Evolutionary conservation across 371 early-diverging fungal genomes (phyloP).

Genomic region (Mortierella sp.): DNA sequence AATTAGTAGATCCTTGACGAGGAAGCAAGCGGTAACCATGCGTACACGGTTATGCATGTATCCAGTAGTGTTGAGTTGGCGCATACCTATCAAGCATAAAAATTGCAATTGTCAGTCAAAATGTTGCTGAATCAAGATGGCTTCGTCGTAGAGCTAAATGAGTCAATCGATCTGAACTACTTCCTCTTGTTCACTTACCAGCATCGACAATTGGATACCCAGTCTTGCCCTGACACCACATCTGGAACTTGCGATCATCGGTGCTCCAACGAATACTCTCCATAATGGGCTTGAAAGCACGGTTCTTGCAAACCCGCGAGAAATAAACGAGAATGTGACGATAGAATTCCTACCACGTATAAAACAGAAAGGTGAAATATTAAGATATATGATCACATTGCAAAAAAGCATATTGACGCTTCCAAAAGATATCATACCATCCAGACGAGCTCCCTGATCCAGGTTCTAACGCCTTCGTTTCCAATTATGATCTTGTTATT

Average conservation of each 20-base stretch:
- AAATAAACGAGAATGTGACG: constrained; percentile 69
- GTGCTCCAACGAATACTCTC: constrained; percentile 59
- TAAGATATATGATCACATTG: neutral
- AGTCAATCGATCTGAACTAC: neutral
- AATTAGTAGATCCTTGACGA: constrained; percentile 77
- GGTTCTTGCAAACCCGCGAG: constrained; percentile 69
- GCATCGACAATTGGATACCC: constrained; percentile 84
- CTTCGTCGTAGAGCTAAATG: neutral
- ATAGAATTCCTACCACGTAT: constrained; percentile 68
- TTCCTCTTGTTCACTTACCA: constrained; percentile 19
- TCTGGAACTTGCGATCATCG: constrained; percentile 57
- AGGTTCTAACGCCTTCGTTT: constrained; percentile 59
- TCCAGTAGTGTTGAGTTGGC: constrained; percentile 66
- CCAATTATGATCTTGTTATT: constrained; percentile 62
- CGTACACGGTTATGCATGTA: constrained; percentile 77
- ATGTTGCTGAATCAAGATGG: neutral
- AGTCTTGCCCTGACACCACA: constrained; percentile 78
- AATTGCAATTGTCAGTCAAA: neutral
- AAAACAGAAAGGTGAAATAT: neutral
- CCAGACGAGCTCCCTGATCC: constrained; percentile 70
- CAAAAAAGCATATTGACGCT: neutral
- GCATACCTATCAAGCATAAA: constrained; percentile 58
- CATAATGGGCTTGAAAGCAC: constrained; percentile 65
- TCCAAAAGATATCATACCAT: constrained; percentile 47
- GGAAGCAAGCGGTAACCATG: constrained; percentile 75